Base-by-base conservation (phyloP, 805 yeast genomes). In the Diddensiella transvaalensis region DNA sequence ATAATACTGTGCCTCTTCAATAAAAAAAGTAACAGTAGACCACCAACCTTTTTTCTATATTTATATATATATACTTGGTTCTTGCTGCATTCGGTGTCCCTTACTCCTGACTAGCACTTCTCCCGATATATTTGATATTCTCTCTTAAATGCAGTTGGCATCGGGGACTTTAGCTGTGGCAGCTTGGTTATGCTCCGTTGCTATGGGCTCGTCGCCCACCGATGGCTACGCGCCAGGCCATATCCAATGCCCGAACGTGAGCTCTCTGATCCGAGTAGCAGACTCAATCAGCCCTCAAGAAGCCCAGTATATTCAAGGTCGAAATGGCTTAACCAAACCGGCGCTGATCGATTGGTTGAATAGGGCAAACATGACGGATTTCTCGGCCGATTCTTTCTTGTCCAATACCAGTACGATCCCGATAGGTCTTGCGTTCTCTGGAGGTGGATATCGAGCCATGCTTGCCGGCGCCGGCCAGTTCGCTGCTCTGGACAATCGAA, bases 391-490 rank as follows among this genome's bases (percentile, higher is more conserved):
- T 5, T 48, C 51, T 2, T 60, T 65, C 38, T 38, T 65, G 40
- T 48, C 50, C 32, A 50, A 62, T 48, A 49, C 56, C 75, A 53
- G 61, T 8, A 51, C 56, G 21, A 49, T 62, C 40, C 57, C 52
- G 22, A 57, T 66, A 26, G 75, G 71, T 11, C 52, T 70, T 22
- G 83, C 89, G 4, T 80, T 82, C 56, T 79, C 87, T 13, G 96
- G 96, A 40, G 96, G 96, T 61, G 96, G 96, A 2, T 88, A 86
- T 65, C 76, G 96, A 52, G 95, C 96, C 29, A 86, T 88, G 87
- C 68, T 88, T 40, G 68, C 75, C 49, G 96, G 95, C 1, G 96
- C 95, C 11, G 96, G 96, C 30, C 80, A 82, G 62, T 67, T 88
- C 18, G 72, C 90, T 1, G 96, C 91, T 1, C 67, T 86, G 50